Evolutionary conservation across 257 asterid genomes (phyloP).

Genomic region (Ilex aquifolium): DNA sequence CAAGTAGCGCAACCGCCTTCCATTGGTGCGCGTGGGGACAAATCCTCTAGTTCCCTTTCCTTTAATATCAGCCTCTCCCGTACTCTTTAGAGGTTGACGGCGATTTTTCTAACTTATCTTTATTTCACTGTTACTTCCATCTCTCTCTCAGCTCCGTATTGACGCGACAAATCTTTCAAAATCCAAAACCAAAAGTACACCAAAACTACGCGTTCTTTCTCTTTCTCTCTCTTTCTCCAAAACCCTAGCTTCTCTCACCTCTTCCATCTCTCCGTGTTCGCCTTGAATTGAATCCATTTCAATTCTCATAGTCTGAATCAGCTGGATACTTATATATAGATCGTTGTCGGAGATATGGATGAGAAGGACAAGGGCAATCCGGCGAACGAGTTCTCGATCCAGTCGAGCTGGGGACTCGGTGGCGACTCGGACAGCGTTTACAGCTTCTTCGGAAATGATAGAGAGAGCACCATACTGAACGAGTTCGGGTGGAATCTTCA

Average conservation of each 20-base stretch:
- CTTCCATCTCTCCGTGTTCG: background rate
- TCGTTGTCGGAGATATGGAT: constrained; percentile 20
- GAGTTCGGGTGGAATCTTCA: constrained; percentile 77
- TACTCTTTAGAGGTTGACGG: no score
- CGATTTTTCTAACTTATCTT: no score
- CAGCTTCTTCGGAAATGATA: constrained; percentile 31
- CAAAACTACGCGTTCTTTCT: background rate
- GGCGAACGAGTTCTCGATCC: constrained; percentile 18
- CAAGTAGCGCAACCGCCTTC: no score
- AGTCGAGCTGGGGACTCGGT: constrained; percentile 39
- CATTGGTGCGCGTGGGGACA: no score
- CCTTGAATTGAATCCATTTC: background rate
- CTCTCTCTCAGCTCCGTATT: background rate
- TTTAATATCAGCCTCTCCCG: no score
- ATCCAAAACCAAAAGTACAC: background rate
- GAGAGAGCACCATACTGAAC: constrained; percentile 33
- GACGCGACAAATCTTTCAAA: constrained; percentile 2
- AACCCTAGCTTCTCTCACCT: background rate
- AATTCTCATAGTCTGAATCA: background rate
- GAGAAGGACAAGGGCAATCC: constrained; percentile 32
- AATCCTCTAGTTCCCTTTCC: no score
- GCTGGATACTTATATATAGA: background rate
- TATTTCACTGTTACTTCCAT: background rate
- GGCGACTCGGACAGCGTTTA: constrained; percentile 23
- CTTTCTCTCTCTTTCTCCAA: background rate